Conservation (phyloP, 805 yeast genomes). For the Ogataea polymorpha region DNA sequence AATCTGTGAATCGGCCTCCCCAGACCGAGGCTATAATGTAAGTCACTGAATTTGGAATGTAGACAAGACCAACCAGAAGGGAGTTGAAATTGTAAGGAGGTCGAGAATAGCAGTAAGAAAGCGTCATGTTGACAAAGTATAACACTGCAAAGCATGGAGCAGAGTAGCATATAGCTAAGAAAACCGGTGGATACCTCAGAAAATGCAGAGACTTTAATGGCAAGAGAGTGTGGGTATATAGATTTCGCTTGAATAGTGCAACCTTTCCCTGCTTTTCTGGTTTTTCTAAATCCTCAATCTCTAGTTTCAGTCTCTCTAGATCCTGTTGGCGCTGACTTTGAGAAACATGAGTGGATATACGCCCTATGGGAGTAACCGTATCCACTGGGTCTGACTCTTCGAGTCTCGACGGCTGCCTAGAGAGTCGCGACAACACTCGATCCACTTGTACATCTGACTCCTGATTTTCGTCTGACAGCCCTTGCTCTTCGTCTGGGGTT, state of each 20-base stretch:
- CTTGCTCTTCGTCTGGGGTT: slow-evolving; percentile 17
- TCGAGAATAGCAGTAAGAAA: slow-evolving; percentile 58
- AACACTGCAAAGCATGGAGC: slow-evolving; percentile 68
- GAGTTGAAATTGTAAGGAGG: slow-evolving; percentile 69
- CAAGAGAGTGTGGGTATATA: slow-evolving; percentile 47
- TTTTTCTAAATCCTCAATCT: slow-evolving; percentile 21
- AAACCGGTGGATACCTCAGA: slow-evolving; percentile 71
- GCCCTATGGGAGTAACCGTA: slow-evolving; percentile 31
- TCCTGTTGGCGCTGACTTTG: slow-evolving; percentile 18
- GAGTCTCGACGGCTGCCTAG: slow-evolving; percentile 24
- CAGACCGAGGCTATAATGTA: slow-evolving; percentile 72
- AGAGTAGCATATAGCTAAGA: slow-evolving; percentile 60
- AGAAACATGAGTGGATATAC: slow-evolving; percentile 29
- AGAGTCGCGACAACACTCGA: slow-evolving; percentile 34
- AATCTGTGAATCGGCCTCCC: slow-evolving; percentile 81
- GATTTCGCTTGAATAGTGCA: slow-evolving; percentile 26
- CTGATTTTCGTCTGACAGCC: slow-evolving; percentile 3
- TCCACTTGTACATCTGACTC: slow-evolving; percentile 24
- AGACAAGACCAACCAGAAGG: slow-evolving; percentile 67
- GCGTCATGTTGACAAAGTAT: slow-evolving; percentile 72
- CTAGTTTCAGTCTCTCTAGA: slow-evolving; percentile 20
- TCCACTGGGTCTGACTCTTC: slow-evolving; percentile 32
- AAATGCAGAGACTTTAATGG: slow-evolving; percentile 64
- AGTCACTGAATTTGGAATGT: slow-evolving; percentile 79
- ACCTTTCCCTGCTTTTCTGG: slow-evolving; percentile 18